A percentile compares a stretch with the other conserved stretches of the same genome.
Conservation (phyloP, 2,329 filamentous ascomycete genomes). For the Aureobasidium melanogenum region DNA sequence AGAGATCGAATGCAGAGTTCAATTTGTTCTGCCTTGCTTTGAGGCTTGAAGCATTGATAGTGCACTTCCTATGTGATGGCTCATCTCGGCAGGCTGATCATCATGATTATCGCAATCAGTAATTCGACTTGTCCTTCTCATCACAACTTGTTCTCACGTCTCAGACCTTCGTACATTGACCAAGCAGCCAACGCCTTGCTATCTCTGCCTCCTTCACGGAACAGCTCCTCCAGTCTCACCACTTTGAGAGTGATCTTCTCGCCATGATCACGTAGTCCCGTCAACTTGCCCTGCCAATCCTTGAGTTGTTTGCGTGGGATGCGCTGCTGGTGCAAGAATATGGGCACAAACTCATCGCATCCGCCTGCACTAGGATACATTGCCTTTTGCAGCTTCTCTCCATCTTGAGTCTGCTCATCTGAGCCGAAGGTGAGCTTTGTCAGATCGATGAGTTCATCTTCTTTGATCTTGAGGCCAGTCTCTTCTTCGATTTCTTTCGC, state of each 20-base stretch:
- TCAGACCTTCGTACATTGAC: conserved; percentile 47
- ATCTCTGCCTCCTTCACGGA: conserved; percentile 47
- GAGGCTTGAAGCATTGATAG: not conserved
- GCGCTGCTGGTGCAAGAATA: conserved; percentile 48
- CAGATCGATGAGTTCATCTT: conserved; percentile 45
- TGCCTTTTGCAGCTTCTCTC: conserved; percentile 37
- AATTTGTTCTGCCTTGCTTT: not conserved
- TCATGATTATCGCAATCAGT: not conserved
- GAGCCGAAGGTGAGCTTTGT: conserved; percentile 38
- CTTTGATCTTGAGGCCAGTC: conserved; percentile 42
- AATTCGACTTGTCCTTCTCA: not conserved
- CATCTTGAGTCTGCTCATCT: conserved; percentile 14
- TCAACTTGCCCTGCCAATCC: conserved; percentile 43
- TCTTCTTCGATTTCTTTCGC: conserved; percentile 51
- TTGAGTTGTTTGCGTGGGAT: conserved; percentile 41
- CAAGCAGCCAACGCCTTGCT: conserved; percentile 48
- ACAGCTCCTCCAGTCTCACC: conserved; percentile 41
- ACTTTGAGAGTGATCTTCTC: conserved; percentile 53
- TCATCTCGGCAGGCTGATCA: not conserved
- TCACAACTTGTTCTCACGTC: conserved; percentile 36
- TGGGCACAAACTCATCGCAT: conserved; percentile 50
- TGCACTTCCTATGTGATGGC: not conserved
- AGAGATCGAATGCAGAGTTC: no score
- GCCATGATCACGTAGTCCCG: conserved; percentile 45
- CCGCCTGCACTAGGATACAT: conserved; percentile 48